Conservation (phyloP, 2,329 filamentous ascomycete genomes). For the Scytalidium lignicola region DNA sequence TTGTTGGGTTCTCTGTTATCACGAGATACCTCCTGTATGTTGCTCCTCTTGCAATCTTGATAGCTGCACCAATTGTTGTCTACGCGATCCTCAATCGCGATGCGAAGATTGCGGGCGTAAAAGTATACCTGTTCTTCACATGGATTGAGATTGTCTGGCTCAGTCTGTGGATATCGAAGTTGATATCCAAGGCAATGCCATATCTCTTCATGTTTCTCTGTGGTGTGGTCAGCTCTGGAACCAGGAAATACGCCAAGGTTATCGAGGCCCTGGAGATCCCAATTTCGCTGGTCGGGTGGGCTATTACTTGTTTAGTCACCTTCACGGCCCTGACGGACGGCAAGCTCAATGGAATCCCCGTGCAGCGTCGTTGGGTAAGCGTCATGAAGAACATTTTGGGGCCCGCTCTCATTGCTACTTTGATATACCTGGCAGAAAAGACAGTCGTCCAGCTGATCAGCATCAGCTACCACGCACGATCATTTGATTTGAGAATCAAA, state of each 20-base stretch:
- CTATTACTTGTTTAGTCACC: slow-evolving; percentile 55
- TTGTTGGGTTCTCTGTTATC: slow-evolving; percentile 57
- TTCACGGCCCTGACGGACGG: slow-evolving; percentile 50
- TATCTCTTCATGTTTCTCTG: slow-evolving; percentile 62
- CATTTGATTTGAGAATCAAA: slow-evolving; percentile 78
- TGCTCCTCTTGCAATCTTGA: slow-evolving; percentile 54
- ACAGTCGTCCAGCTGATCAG: slow-evolving; percentile 76
- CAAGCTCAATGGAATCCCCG: slow-evolving; percentile 12
- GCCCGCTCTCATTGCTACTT: slow-evolving; percentile 61
- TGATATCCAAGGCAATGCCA: slow-evolving; percentile 56
- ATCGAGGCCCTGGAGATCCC: slow-evolving; percentile 60
- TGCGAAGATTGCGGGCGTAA: slow-evolving; percentile 39
- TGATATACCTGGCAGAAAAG: slow-evolving; percentile 72
- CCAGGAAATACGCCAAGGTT: slow-evolving; percentile 65
- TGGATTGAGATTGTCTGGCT: slow-evolving; percentile 68
- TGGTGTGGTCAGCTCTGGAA: slow-evolving; percentile 64
- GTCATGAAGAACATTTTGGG: slow-evolving; percentile 60
- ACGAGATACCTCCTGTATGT: slow-evolving; percentile 66
- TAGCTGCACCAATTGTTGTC: slow-evolving; percentile 58
- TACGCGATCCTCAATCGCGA: slow-evolving; percentile 38
- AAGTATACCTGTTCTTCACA: slow-evolving; percentile 57
- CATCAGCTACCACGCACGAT: slow-evolving; percentile 79
- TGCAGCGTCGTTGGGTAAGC: slow-evolving; percentile 42
- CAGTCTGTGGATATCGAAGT: slow-evolving; percentile 61
- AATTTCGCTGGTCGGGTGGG: slow-evolving; percentile 65